phyloP scores from a whole-genome alignment of 192 early-diverging fungal species.

The Coemansia sp. region DNA sequence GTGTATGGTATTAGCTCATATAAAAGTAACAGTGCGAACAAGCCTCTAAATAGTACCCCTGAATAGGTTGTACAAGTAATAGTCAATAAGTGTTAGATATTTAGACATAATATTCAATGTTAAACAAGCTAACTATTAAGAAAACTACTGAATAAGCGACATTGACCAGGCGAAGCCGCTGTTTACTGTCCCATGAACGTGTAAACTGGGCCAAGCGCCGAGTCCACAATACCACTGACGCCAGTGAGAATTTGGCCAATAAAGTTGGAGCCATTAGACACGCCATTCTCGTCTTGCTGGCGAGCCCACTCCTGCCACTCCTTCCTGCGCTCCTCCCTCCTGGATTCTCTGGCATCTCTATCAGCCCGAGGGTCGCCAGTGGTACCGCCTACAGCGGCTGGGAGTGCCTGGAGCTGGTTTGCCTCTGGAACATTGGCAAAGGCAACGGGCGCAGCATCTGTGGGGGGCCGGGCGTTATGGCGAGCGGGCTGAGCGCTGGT shows the following conservation, averaged over 20 bases:
- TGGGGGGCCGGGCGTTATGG: constrained; percentile 13
- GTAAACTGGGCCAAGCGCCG: constrained; percentile 52
- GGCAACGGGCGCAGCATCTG: constrained; percentile 24
- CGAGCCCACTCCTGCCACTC: constrained; percentile 51
- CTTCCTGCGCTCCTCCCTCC: constrained; percentile 48
- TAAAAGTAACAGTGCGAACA: neutral
- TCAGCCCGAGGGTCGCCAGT: neutral
- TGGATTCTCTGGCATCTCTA: constrained; percentile 36
- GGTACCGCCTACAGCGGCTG: neutral
- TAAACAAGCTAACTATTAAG: neutral
- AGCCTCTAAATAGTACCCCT: neutral
- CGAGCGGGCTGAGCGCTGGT: constrained; percentile 31
- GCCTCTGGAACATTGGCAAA: constrained; percentile 14
- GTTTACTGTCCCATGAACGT: constrained; percentile 28
- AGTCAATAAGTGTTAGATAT: neutral
- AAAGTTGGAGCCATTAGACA: constrained; percentile 49
- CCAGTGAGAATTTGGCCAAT: constrained; percentile 41
- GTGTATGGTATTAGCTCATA: neutral
- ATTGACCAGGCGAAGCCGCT: neutral
- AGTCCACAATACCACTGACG: constrained; percentile 54
- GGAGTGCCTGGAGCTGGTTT: neutral
- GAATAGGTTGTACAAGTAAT: neutral
- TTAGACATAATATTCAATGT: neutral
- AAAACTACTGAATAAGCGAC: neutral
- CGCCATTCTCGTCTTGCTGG: constrained; percentile 38